Evolutionary conservation across 2,329 filamentous ascomycete genomes (phyloP), one percentile per base, ranked within the genome.

Genomic region (Paracoccidioides lutzii): DNA sequence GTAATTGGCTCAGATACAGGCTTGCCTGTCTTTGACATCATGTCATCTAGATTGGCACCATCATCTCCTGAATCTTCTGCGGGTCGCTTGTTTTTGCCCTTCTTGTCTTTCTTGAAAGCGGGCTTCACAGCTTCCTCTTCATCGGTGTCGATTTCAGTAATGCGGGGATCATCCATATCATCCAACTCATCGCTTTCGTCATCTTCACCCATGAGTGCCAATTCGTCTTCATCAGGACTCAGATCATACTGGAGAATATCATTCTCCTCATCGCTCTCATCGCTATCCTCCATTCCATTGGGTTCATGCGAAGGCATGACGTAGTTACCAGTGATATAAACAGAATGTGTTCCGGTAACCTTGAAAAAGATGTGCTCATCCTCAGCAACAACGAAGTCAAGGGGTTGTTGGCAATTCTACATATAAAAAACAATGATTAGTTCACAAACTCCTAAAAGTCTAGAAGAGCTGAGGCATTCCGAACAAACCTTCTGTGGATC

Each of bases 241-340:
- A 93, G 78, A 66, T 94, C 88, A 69, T 94, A 93, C n/a, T 38
- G 32, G 46, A 22, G 22, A 1, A 22, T 22, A 22, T 8, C 46
- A 12, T 42, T 32, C 58, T 89, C 86, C 58, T 84, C 81, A 22
- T 81, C 79, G 52, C 84, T 80, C 49, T 86, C 75, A 43, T 79
- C 73, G 60, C 72, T 58, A 56, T 59, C 59, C 46, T 57, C 60
- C 15, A 46, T 45, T 14, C 53, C 55, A 22, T 55, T 52, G 52
- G 30, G 71, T 56, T 68, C 81, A 57, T 83, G 78, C 59, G 83
- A 77, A 67, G 81, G 78, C 59, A 93, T 81, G 63, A 98, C 81
- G 74, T 95, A 97, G 82, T 98, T 98, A 65, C 93, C 93, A 60
- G 91, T 97, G 58, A 98, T 81, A 76, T 85, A 93, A 67, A 98